Base-by-base conservation (phyloP, 495 filamentous ascomycete genomes). In the Monascus purpureus region DNA sequence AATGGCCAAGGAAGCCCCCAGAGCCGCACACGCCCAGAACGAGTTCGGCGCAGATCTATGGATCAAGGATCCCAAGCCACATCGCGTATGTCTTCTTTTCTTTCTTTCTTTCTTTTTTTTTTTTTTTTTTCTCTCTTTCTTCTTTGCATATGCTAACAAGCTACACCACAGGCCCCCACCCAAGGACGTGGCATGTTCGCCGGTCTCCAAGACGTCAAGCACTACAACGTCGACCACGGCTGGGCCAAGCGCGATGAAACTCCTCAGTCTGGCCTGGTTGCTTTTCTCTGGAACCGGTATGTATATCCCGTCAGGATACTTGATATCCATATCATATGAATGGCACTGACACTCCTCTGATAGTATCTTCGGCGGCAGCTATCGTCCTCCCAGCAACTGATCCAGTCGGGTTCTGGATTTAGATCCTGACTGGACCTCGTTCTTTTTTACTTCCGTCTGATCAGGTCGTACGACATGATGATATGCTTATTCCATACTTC, bases 151-250 rank as follows among this genome's bases (percentile, higher is more conserved):
- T n/a, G n/a, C n/a, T n/a, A n/a, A n/a, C n/a, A n/a, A n/a, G n/a
- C n/a, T n/a, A n/a, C 17, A 14, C 4, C 17, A 37, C 20, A 59
- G 56, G 52, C 46, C 26, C 28, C 54, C 17, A 60, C 56, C 6
- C 40, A 47, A 11, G 60, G 60, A 29, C 51, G 60, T 9, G 60
- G 60, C 16, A 55, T 65, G 29, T 65, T 65, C 38, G 57, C 60
- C 24, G 60, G 60, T 4, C 45, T 65, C 4, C 60, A 65, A 33
- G 60, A 65, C 27, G 41, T 43, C 8, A 65, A 65, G 39, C 45
- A 51, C 33, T 65, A 65, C 31, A 61, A 59, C 8, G 60, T 65
- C 8, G 57, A 63, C 5, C 27, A 35, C 8, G 60, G 60, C 17
- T 65, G 56, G 57, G 60, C 60, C 20, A 48, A 47, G 29, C 37